Base-by-base conservation (phyloP, 192 early-diverging fungal genomes). In the Coemansia sp. region DNA sequence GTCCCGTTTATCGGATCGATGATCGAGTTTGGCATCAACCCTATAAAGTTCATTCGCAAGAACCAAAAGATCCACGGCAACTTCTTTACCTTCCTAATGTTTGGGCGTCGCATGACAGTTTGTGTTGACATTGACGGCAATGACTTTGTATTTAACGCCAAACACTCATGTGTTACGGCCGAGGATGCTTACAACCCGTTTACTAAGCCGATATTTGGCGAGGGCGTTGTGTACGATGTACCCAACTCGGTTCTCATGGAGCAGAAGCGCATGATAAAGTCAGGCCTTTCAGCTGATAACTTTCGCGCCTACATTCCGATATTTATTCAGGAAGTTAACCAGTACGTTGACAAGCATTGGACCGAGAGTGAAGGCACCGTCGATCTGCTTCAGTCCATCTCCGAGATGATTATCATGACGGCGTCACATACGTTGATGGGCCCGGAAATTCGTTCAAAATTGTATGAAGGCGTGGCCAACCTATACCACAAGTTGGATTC, bases 191-290 rank as follows among this genome's bases (percentile, higher is more conserved):
- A 99, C 78, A 91, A 91, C 66, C 88, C 87, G 50, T 86, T 99
- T 74, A 99, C 95, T 35, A 93, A 91, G 52, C 93, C 93, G 9
- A 95, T 98, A 38, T 99, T 99, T 83, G 97, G 97, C 60, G 84
- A 81, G 62, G 95, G 92, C 43, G 95, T 99, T 47, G 97, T 99
- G 34, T 99, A 99, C 84, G 97, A 99, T 78, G 94, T 93, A 47
- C 88, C 87, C 29, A 95, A 97, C 80, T 67, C 87, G 38, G 85
- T 94, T 53, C 89, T 99, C 67, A 97, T 99, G 95, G 95, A 99
- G 84, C 97, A 99, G 84, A 99, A 99, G 86, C 95, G 92, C 86
- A 96, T 99, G 83, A 90, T 98, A 73, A 99, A 99, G 86, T 88
- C 93, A 60, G 90, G 92, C 45, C 85, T 99, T 69, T 90, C 93